phyloP scores from a whole-genome alignment of 495 filamentous ascomycete genomes.

The Aspergillus taichungensis region DNA sequence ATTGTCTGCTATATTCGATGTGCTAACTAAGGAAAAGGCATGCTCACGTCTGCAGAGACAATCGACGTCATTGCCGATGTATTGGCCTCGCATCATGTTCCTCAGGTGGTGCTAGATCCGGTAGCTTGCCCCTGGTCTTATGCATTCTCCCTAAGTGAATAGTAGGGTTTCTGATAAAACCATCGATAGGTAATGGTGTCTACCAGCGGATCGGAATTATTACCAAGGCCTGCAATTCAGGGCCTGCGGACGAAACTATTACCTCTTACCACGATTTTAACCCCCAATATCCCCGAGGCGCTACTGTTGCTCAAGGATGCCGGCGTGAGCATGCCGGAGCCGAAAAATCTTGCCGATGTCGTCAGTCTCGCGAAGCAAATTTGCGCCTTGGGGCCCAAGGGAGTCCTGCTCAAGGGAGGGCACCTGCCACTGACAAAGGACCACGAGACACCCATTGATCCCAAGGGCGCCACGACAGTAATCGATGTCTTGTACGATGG shows the following conservation, averaged over 20 bases:
- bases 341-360: constrained; percentile 50
- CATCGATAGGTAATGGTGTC: constrained; percentile 76
- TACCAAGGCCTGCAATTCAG: constrained; percentile 60
- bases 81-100: constrained; percentile 49
- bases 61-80: constrained; percentile 66
- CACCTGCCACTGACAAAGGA: constrained; percentile 72
- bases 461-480: constrained; percentile 53
- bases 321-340: constrained; percentile 38
- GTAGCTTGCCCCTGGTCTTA: constrained; percentile 35
- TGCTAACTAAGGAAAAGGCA: constrained; percentile 47
- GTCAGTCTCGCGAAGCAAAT: constrained; percentile 59
- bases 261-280: constrained; percentile 71
- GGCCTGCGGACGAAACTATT: constrained; percentile 58
- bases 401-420: constrained; percentile 85
- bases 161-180: constrained; percentile 6
- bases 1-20: background rate
- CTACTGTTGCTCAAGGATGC: constrained; percentile 57
- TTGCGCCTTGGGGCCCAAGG: constrained; percentile 59
- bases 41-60: constrained; percentile 76
- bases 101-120: constrained; percentile 72
- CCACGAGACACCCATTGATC: constrained; percentile 37
- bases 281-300: constrained; percentile 90
- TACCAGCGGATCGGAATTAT: constrained; percentile 68
- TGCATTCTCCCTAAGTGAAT: background rate
- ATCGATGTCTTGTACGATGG: constrained; percentile 68